Evolutionary conservation across 305 asterid species (phyloP).

Genomic region (Solanum hybrid): DNA sequence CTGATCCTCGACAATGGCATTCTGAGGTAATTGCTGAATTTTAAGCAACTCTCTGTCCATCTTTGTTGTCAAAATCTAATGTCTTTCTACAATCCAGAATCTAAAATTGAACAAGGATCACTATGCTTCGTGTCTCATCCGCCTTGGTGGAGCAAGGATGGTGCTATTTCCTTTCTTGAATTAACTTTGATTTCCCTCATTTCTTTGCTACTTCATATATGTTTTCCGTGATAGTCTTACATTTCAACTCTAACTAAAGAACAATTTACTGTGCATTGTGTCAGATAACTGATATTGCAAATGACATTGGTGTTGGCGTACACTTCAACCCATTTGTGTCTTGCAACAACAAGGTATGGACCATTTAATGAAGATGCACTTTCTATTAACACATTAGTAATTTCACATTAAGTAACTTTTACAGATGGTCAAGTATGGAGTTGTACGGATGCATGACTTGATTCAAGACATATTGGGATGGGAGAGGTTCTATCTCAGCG

Average conservation of each 20-base stretch:
- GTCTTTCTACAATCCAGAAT: slow-evolving; percentile 39
- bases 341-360: slow-evolving; percentile 41
- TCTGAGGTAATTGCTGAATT: slow-evolving; percentile 36
- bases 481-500: slow-evolving; percentile 76
- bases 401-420: slow-evolving; percentile 14
- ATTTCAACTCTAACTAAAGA: neutral
- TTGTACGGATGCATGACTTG: slow-evolving; percentile 66
- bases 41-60: neutral
- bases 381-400: slow-evolving; percentile 1
- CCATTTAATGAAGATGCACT: slow-evolving; percentile 5
- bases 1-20: slow-evolving; percentile 82
- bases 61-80: slow-evolving; percentile 13
- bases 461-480: slow-evolving; percentile 56
- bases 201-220: neutral
- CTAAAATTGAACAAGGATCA: slow-evolving; percentile 57
- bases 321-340: slow-evolving; percentile 82
- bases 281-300: slow-evolving; percentile 59
- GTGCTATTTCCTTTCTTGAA: slow-evolving; percentile 22
- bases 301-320: slow-evolving; percentile 65
- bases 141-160: slow-evolving; percentile 72
- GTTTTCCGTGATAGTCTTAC: neutral
- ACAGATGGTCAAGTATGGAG: slow-evolving; percentile 75
- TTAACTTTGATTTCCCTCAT: neutral
- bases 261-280: slow-evolving; percentile 1
- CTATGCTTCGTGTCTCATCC: slow-evolving; percentile 73